phyloP scores from a whole-genome alignment of 2,329 filamentous ascomycete species.

The Blumeriella jaapii region DNA sequence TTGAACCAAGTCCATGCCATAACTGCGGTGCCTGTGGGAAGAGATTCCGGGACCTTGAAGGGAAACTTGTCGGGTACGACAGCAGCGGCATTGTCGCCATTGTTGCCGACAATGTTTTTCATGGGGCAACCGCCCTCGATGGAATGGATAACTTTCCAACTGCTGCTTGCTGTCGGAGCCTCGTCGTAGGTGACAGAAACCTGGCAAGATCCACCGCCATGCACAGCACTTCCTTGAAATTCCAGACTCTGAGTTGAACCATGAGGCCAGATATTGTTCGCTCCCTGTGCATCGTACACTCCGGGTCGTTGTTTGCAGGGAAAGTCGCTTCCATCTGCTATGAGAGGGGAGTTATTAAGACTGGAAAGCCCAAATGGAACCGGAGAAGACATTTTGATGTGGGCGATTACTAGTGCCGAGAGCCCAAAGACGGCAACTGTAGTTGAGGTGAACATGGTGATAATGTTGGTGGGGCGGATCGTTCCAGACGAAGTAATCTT shows the following conservation, averaged over 20 bases:
- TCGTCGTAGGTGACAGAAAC: constrained; percentile 73
- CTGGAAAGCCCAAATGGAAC: constrained; percentile 43
- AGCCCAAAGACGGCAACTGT: constrained; percentile 43
- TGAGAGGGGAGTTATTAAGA: constrained; percentile 55
- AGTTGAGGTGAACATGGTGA: constrained; percentile 39
- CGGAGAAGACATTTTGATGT: constrained; percentile 65
- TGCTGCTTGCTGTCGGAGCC: constrained; percentile 50
- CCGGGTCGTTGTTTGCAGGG: constrained; percentile 64
- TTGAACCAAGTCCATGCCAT: constrained; percentile 96
- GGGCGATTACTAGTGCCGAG: constrained; percentile 51
- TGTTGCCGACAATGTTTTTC: constrained; percentile 43
- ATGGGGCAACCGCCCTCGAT: constrained; percentile 79
- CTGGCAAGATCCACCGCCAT: constrained; percentile 91
- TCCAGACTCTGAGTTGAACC: constrained; percentile 50
- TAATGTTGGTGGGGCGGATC: constrained; percentile 10
- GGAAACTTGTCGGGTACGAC: constrained; percentile 46
- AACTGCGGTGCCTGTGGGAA: constrained; percentile 66
- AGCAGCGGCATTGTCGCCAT: constrained; percentile 35
- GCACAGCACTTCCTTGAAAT: constrained; percentile 63
- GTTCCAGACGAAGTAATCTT: constrained; percentile 21
- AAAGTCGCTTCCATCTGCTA: constrained; percentile 51
- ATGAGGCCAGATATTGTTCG: constrained; percentile 48
- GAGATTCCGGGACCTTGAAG: constrained; percentile 58
- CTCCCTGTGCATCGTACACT: constrained; percentile 35
- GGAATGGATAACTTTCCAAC: constrained; percentile 84